Evolutionary conservation across 257 asterid genomes (phyloP), one percentile per base, ranked within the genome.

Genomic region (Capsicum pubescens): DNA sequence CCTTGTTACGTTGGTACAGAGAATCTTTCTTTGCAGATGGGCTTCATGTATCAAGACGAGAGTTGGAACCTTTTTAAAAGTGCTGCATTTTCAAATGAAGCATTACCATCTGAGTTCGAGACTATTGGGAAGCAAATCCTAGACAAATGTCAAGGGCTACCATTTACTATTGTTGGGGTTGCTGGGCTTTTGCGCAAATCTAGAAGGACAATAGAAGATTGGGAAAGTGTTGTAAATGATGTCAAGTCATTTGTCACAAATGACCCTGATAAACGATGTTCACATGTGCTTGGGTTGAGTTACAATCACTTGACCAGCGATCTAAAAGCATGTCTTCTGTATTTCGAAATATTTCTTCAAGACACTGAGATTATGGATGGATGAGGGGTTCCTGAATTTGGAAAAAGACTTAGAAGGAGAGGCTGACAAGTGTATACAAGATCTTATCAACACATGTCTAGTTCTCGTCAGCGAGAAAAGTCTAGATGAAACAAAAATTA

Each of bases 341-440:
- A 79, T 21, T 46, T 50, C 10, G 85, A 19, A 12, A 48, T 35
- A 16, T 56, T 56, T 56, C 60, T n/a, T 0, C 8, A 56, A 56
- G 60, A 56, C 60, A 56, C 1, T 13, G 60, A 56, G 60, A 56
- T 56, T 68, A 82, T 82, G 79, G 85, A 67, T 82, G 11, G 79
- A 68, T 2, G 88, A 83, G n/a, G 88, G 86, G 9, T 83, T 86
- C 46, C 10, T 86, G 14, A 15, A 68, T 19, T 55, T 79, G 48
- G n/a, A 6, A 3, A 56, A 8, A 13, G 60, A 56, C 60, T 56
- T 56, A 7, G 84, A 86, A 36, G 68, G 66, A 15, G 58, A 39
- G 4, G 88, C 84, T 42, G 78, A 78, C 60, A 44, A 15, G 42
- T 83, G 59, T 44, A 5, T 86, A 42, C 64, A 39, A 58, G 83